Evolutionary conservation across 2,329 filamentous ascomycete genomes (phyloP), one percentile per base, ranked within the genome.

Genomic region (Penicillium sclerotigenum): DNA sequence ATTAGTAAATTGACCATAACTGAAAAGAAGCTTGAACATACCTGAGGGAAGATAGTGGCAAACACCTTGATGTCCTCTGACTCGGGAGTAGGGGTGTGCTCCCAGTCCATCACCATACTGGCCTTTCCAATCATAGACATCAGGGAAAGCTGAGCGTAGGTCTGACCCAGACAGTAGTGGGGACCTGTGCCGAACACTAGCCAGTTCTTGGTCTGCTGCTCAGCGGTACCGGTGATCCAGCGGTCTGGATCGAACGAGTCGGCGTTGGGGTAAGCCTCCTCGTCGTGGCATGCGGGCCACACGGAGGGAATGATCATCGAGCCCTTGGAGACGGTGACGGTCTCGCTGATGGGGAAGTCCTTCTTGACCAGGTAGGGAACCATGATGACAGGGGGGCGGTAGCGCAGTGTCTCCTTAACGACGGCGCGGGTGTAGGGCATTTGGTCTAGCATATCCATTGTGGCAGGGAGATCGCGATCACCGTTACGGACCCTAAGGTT

Each of bases 61-160:
- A 97, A 99, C 64, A 97, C 93, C 80, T 96, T 93, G 76, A 99
- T 97, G 75, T 96, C 87, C 78, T 99, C 94, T 0, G 90, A 96
- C 57, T 81, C 70, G 0, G 89, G 85, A 11, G 94, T 97, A 18
- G 91, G 77, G 72, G 91, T 86, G 75, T 99, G 94, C 73, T 87
- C 83, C 93, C 93, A 97, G 75, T 97, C 86, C 64, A 97, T 81
- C 71, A 87, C 81, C 73, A 96, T 81, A 62, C 90, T 89, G 9
- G 91, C 92, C 82, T 94, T 96, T 71, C 91, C 92, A 68, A 96
- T 83, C 82, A 96, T 89, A 45, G 90, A 84, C 70, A 90, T 93
- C 67, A 99, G 79, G 76, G 96, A 96, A 59, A 91, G 81, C 73
- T 90, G 87, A 9, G 91, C 94, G 70, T 97, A 99, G 42, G 87